Evolutionary conservation across 2,329 filamentous ascomycete species (phyloP).

Genomic region (Fusarium mundagurra): DNA sequence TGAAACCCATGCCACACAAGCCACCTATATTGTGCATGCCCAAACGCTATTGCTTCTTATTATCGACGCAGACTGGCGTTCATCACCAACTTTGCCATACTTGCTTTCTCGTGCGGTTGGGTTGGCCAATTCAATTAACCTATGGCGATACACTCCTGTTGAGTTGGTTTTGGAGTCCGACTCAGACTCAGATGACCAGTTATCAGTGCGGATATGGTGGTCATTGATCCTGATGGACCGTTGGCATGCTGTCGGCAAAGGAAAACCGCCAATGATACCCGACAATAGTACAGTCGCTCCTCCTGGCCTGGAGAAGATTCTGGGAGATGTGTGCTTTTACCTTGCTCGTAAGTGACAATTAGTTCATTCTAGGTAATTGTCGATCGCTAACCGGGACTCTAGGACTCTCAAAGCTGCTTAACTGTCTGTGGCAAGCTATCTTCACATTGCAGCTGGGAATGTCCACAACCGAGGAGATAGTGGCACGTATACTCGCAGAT

Average conservation of each 20-base stretch:
- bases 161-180: conserved; percentile 63
- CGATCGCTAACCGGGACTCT: conserved; percentile 18
- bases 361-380: background rate
- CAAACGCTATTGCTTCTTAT: conserved; percentile 74
- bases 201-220: conserved; percentile 76
- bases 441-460: conserved; percentile 49
- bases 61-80: conserved; percentile 68
- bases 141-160: conserved; percentile 58
- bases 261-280: conserved; percentile 69
- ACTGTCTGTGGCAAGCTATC: conserved; percentile 51
- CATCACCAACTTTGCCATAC: conserved; percentile 58
- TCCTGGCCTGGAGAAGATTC: conserved; percentile 65
- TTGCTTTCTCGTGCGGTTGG: conserved; percentile 74
- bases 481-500: conserved; percentile 49
- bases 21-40: conserved; percentile 66
- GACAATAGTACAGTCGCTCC: conserved; percentile 69
- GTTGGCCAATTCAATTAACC: conserved; percentile 71
- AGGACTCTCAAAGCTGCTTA: conserved; percentile 68
- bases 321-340: conserved; percentile 72
- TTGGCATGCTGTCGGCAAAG: conserved; percentile 76
- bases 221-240: conserved; percentile 76
- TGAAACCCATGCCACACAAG: conserved; percentile 49
- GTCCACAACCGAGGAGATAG: conserved; percentile 47
- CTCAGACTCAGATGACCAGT: conserved; percentile 69
- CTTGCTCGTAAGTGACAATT: conserved; percentile 66